A percentile compares a stretch with the other conserved stretches of the same genome.
phyloP scores from a whole-genome alignment of 495 filamentous ascomycete species.

The Xylaria scruposa region DNA sequence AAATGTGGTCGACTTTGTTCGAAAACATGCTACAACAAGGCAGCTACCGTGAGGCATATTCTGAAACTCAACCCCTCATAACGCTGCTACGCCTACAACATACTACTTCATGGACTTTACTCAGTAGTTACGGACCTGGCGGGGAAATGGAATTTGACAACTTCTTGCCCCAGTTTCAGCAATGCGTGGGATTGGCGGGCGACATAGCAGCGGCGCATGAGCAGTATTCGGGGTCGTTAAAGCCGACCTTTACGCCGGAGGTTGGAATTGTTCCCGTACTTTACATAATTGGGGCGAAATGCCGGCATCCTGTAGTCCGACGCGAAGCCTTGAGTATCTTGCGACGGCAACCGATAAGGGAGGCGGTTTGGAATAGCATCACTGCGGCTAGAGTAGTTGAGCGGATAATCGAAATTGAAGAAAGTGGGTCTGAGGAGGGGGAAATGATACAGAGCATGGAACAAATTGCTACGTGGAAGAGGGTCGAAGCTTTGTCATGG shows the following conservation, averaged over 20 bases:
- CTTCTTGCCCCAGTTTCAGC: slow-evolving; percentile 29
- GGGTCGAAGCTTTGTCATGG: slow-evolving; percentile 38
- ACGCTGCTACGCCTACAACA: slow-evolving; percentile 37
- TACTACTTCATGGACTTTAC: slow-evolving; percentile 39
- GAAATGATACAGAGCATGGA: slow-evolving; percentile 34
- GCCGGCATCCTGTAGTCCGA: slow-evolving; percentile 39
- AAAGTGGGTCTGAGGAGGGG: slow-evolving; percentile 19
- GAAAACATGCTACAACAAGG: slow-evolving; percentile 21
- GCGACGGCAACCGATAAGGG: slow-evolving; percentile 38
- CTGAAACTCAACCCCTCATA: background rate
- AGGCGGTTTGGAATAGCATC: slow-evolving; percentile 45
- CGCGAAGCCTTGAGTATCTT: slow-evolving; percentile 38
- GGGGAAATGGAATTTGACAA: slow-evolving; percentile 32
- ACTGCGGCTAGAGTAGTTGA: slow-evolving; percentile 39
- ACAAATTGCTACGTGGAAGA: slow-evolving; percentile 34
- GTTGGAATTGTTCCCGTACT: slow-evolving; percentile 33
- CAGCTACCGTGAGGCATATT: background rate
- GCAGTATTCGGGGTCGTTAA: slow-evolving; percentile 16
- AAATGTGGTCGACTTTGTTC: slow-evolving; percentile 30
- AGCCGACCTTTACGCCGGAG: slow-evolving; percentile 33
- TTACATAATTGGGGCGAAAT: slow-evolving; percentile 44
- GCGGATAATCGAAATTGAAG: slow-evolving; percentile 41
- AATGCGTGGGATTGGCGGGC: slow-evolving; percentile 16
- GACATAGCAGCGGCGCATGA: slow-evolving; percentile 11
- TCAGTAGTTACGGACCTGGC: slow-evolving; percentile 30